phyloP scores from a whole-genome alignment of 305 asterid genomes.

The Fraxinus floribunda region DNA sequence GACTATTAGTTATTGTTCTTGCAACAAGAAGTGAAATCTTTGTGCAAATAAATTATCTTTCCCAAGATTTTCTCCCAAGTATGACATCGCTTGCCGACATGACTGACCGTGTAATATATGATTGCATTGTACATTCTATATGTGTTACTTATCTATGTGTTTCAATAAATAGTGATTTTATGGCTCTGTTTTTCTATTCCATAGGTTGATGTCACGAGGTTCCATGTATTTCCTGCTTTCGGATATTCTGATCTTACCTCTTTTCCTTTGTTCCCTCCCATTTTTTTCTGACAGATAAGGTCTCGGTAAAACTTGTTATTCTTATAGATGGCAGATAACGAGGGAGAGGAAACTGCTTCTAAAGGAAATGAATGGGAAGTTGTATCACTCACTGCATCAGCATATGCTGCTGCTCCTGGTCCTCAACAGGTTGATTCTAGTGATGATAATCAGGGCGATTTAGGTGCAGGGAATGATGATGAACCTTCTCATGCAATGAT shows the following conservation, averaged over 20 bases:
- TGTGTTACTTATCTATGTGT: not conserved
- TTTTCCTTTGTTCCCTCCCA: not conserved
- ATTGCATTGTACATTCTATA: not conserved
- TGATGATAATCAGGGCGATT: conserved; percentile 22
- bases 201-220: not conserved
- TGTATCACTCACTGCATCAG: conserved; percentile 57
- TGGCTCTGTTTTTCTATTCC: not conserved
- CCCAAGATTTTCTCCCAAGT: not conserved
- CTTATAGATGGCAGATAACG: conserved; percentile 44
- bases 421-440: conserved; percentile 28
- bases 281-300: not conserved
- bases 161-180: not conserved
- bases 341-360: conserved; percentile 37
- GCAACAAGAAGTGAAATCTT: not conserved
- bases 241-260: not conserved
- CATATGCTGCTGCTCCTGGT: conserved; percentile 61
- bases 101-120: not conserved
- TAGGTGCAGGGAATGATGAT: conserved; percentile 27
- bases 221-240: not conserved
- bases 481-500: conserved; percentile 49
- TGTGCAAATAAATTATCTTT: not conserved
- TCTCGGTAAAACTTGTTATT: not conserved
- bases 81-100: not conserved
- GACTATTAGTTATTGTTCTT: not conserved
- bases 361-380: conserved; percentile 72